Percentiles rank a stretch among this genome's conserved stretches.
Evolutionary conservation across 1,284 basidiomycete species (phyloP).

Genomic region (Fomitopsis palustris): DNA sequence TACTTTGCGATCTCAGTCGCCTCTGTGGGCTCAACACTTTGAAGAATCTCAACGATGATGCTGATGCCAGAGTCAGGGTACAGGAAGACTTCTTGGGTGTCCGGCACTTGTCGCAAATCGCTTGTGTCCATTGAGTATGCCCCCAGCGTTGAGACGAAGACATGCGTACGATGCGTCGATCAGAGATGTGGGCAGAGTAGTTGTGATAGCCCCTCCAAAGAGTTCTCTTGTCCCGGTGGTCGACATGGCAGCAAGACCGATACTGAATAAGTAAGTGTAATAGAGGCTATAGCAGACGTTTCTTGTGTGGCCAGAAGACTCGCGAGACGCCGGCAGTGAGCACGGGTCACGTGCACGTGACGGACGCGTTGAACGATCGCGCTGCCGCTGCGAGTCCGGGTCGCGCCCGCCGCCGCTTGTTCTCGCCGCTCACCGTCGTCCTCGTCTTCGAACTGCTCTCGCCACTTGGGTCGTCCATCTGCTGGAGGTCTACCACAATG

Average conservation of each 20-base stretch:
- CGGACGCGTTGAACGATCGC: slow-evolving; percentile 17
- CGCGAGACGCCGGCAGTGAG: slow-evolving; percentile 3
- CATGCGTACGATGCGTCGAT: slow-evolving; percentile 84
- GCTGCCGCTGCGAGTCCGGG: slow-evolving; percentile 6
- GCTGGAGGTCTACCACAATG: slow-evolving; percentile 11
- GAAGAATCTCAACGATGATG: slow-evolving; percentile 84
- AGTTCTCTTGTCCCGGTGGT: slow-evolving; percentile 34
- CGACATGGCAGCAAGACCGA: not conserved
- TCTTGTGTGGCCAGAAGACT: no score
- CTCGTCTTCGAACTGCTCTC: not conserved
- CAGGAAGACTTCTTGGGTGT: slow-evolving; percentile 94
- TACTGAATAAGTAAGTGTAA: no score
- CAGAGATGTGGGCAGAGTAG: slow-evolving; percentile 54
- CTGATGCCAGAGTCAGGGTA: slow-evolving; percentile 69
- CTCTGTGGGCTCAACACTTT: slow-evolving; percentile 62
- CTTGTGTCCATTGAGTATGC: slow-evolving; percentile 38
- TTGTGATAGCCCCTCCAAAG: slow-evolving; percentile 82
- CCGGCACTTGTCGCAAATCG: slow-evolving; percentile 89
- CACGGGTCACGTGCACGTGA: slow-evolving; percentile 21
- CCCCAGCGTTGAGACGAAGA: not conserved
- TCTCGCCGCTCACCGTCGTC: not conserved
- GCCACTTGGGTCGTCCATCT: not conserved
- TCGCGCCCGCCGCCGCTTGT: not conserved
- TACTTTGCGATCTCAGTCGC: slow-evolving; percentile 68
- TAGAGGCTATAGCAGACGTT: no score